Base-by-base conservation (phyloP, 345 rosid species). In the Linum lewisii region DNA sequence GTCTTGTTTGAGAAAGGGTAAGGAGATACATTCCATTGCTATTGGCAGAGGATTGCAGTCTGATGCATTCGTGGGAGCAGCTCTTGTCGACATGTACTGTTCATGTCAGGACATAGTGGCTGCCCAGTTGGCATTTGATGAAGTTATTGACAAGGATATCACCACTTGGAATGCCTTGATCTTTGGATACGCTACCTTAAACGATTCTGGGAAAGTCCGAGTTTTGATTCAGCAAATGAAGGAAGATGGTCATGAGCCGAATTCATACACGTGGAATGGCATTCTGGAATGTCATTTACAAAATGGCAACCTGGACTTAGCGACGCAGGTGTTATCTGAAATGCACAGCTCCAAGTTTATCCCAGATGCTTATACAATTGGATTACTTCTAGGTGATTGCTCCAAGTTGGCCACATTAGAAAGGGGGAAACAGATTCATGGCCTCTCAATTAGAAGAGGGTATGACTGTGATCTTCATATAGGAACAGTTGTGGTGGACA, bases 51-150 rank as follows among this genome's bases (percentile, higher is more conserved):
- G 84, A 38, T 73, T 82, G 69, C 81, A 78, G 44, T 67, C 75
- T 34, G 65, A 80, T 70, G 75, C 81, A 38, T 82, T 78, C 44
- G 81, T 82, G 13, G 91, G 91, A 18, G 84, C 87, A n/a, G 72
- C 70, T 51, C 54, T 66, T 8, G 64, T 66, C n/a, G 70, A 66
- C 36, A 51, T 66, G 70, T 66, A 59, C 70, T 59, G 63, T 38
- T 38, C 59, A 38, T 53, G 70, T 29, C 44, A 58, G 14, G 57
- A 54, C 11, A 23, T 54, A 15, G 2, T 23, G 0, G 57, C 57
- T 23, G 57, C 57, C 23, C 57, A 54, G 29, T 21, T 54, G 57
- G 26, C 57, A 8, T 54, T 54, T 14, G 58, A 77, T 71, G 75
- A 73, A 61, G 82, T 82, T 45, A 53, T 14, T 0, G 63, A 67